A percentile compares a stretch with the other conserved stretches of the same genome.
Evolutionary conservation across 768 basidiomycete genomes (phyloP).

Genomic region (Boletus sensibilis): DNA sequence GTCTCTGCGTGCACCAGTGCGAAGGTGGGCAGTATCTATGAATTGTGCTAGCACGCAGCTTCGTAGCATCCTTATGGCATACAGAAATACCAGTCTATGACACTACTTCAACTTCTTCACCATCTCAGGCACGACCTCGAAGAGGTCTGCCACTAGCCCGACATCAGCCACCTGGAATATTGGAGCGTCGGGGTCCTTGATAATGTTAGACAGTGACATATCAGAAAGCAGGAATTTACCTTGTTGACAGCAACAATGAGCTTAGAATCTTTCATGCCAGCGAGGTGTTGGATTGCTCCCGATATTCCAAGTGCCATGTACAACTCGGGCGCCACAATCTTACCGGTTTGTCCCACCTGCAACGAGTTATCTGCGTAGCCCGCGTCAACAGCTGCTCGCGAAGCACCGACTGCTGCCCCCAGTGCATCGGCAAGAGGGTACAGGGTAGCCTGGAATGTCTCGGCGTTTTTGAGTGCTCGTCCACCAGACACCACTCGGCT

Average conservation of each 20-base stretch:
- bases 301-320: slow-evolving; percentile 98
- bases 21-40: not conserved
- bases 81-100: slow-evolving; percentile 3
- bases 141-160: slow-evolving; percentile 92
- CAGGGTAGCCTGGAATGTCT: slow-evolving; percentile 83
- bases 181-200: slow-evolving; percentile 91
- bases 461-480: slow-evolving; percentile 89
- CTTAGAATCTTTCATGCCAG: slow-evolving; percentile 99
- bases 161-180: slow-evolving; percentile 99
- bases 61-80: slow-evolving; percentile 17
- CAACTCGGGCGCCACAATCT: slow-evolving; percentile 94
- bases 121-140: slow-evolving; percentile 87
- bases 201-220: slow-evolving; percentile 11
- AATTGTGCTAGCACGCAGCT: not conserved
- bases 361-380: slow-evolving; percentile 97
- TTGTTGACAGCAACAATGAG: slow-evolving; percentile 98
- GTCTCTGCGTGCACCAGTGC: not conserved
- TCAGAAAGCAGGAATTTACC: slow-evolving; percentile 38
- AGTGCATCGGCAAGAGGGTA: slow-evolving; percentile 92
- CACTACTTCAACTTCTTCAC: slow-evolving; percentile 77
- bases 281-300: slow-evolving; percentile 97
- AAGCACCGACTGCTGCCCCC: slow-evolving; percentile 97
- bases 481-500: slow-evolving; percentile 92
- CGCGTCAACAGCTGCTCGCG: slow-evolving; percentile 95
- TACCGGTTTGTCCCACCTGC: slow-evolving; percentile 99